Conservation (phyloP, 148 eudicot species). For the Arctostaphylos glauca region DNA sequence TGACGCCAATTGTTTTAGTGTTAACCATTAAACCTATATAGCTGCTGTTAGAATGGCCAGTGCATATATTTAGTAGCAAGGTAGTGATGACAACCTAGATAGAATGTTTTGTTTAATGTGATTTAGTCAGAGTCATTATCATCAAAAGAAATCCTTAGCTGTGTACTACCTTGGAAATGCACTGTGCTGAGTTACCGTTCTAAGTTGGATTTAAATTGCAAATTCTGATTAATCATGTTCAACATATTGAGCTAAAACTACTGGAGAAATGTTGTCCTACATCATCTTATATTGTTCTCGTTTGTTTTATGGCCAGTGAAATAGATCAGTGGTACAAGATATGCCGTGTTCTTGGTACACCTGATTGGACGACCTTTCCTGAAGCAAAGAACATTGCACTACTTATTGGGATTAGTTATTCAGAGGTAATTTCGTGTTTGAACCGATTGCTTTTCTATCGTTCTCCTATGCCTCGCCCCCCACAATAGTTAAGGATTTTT, state of each 20-base stretch:
- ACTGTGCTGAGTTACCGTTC: not conserved
- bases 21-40: not conserved
- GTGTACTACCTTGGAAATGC: not conserved
- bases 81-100: constrained; percentile 5
- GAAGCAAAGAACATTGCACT: constrained; percentile 55
- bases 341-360: constrained; percentile 85
- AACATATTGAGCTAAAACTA: constrained; percentile 1
- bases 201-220: not conserved
- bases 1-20: no score
- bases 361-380: constrained; percentile 67
- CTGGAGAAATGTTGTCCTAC: not conserved
- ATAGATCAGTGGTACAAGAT: constrained; percentile 86
- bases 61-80: not conserved
- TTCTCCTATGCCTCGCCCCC: not conserved
- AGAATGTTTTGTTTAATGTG: constrained; percentile 2
- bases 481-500: not conserved
- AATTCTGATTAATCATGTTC: not conserved
- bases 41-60: not conserved
- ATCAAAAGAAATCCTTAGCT: not conserved
- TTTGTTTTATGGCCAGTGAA: constrained; percentile 59
- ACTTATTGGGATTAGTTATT: constrained; percentile 51
- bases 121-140: not conserved
- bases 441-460: constrained; percentile 2
- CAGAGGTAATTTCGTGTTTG: constrained; percentile 49
- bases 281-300: not conserved